Conservation (phyloP, 352 stramenopile genomes). For the Globisporangium canariense region DNA sequence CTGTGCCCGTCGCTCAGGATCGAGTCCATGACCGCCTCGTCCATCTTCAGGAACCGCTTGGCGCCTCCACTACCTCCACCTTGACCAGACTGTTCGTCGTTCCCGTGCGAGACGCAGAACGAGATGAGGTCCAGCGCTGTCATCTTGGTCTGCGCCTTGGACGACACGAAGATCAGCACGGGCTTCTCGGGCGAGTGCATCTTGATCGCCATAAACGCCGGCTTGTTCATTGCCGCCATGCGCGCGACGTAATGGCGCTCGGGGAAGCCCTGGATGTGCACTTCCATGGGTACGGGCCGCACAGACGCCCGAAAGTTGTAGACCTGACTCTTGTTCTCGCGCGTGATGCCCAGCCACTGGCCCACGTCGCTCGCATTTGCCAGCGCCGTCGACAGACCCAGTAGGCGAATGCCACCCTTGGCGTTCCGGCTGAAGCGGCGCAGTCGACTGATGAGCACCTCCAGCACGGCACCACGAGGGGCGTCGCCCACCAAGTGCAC, state of each 20-base stretch:
- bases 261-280: constrained; percentile 96
- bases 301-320: constrained; percentile 96
- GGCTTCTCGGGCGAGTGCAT: constrained; percentile 93
- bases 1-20: constrained; percentile 69
- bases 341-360: constrained; percentile 95
- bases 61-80: constrained; percentile 76
- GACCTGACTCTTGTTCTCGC: constrained; percentile 64
- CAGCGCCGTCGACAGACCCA: constrained; percentile 95
- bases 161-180: constrained; percentile 98
- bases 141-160: constrained; percentile 95
- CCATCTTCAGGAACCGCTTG: constrained; percentile 93
- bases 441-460: constrained; percentile 89
- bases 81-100: constrained; percentile 40
- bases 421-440: constrained; percentile 79
- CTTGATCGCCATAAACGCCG: constrained; percentile 97
- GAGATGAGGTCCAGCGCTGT: constrained; percentile 98
- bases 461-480: constrained; percentile 87
- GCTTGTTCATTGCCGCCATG: constrained; percentile 99
- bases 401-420: constrained; percentile 74
- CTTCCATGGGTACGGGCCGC: constrained; percentile 95
- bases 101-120: constrained; percentile 70
- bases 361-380: constrained; percentile 96
- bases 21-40: constrained; percentile 87
- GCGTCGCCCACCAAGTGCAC: constrained; percentile 97
- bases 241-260: constrained; percentile 96